Evolutionary conservation across 1,284 basidiomycete species (phyloP).

Genomic region (Phylloporus sp.): DNA sequence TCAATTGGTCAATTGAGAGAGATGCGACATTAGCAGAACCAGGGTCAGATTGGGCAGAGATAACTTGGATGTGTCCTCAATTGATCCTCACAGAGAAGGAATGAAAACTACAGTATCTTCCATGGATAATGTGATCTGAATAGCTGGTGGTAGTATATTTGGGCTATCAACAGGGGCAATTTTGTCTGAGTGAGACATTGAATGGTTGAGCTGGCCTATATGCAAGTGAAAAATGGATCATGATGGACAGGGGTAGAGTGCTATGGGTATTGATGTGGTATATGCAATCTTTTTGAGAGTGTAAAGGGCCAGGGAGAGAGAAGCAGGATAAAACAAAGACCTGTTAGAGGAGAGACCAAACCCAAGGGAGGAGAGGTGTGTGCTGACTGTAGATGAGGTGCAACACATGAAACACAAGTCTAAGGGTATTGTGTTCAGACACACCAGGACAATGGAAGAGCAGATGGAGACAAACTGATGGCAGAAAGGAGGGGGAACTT

Average conservation of each 20-base stretch:
- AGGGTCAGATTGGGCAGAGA: not conserved
- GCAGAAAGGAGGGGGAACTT: slow-evolving; percentile 53
- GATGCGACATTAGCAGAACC: not conserved
- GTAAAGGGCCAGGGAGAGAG: slow-evolving; percentile 35
- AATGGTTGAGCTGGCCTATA: slow-evolving; percentile 23
- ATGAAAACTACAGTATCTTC: slow-evolving; percentile 30
- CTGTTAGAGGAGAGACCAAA: slow-evolving; percentile 34
- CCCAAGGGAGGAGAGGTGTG: slow-evolving; percentile 26
- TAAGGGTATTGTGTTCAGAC: slow-evolving; percentile 17
- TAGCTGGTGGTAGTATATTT: not conserved
- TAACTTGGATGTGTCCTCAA: not conserved
- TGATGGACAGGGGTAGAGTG: slow-evolving; percentile 39
- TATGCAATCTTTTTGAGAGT: slow-evolving; percentile 35
- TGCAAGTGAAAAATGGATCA: slow-evolving; percentile 41
- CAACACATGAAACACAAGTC: slow-evolving; percentile 44
- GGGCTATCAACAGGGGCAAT: not conserved
- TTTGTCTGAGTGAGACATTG: slow-evolving; percentile 9
- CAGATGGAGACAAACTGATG: slow-evolving; percentile 47
- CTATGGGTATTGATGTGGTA: slow-evolving; percentile 19
- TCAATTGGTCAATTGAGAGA: not conserved
- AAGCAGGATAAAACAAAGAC: slow-evolving; percentile 37
- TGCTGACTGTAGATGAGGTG: slow-evolving; percentile 25
- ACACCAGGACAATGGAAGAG: slow-evolving; percentile 6
- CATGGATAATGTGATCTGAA: slow-evolving; percentile 17
- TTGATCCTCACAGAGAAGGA: slow-evolving; percentile 22